Base-by-base conservation (phyloP, 2,329 filamentous ascomycete genomes). In the Colletotrichum paranaense region DNA sequence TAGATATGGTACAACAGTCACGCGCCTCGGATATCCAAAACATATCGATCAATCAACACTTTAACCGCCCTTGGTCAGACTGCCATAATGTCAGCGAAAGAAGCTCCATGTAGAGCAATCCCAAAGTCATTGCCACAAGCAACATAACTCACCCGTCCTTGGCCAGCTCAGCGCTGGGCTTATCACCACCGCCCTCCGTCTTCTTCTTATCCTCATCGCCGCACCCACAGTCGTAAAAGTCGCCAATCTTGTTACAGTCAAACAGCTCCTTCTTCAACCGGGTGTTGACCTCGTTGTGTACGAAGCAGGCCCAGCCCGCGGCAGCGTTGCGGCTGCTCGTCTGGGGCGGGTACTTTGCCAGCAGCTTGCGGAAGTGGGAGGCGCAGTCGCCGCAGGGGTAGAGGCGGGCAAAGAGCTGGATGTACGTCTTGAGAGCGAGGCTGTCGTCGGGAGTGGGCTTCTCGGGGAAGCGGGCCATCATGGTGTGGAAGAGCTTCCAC, bases 381-480 rank as follows among this genome's bases (percentile, higher is more conserved):
- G 91, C 92, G 81, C 92, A 93, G 77, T 93, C 91, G 77, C 92
- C 91, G 79, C 91, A 93, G 2, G 92, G 92, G 79, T 93, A 93
- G 14, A 93, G 84, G n/a, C 91, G 88, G 28, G 89, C 89, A 77
- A 93, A 93, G 24, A 93, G 86, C 74, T 90, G 87, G 78, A 93
- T 89, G 81, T 91, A 93, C 49, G 89, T 89, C 80, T 89, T 88
- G 74, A 93, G 87, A 5, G 91, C 89, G 62, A 88, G 84, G 76
- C 88, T 88, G 76, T 93, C 91, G 75, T 92, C 90, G 64, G 86
- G 80, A 3, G 89, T 88, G 2, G 92, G 91, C 77, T 90, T 86
- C 67, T 92, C 91, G 76, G 92, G 92, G 82, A 92, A 93, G 55
- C 91, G 89, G 12, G 90, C 89, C 85, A 92, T 91, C 88, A 92